Percentiles rank a stretch among this genome's conserved stretches.
phyloP scores from a whole-genome alignment of 192 early-diverging fungal genomes.

The Coemansia sp. region DNA sequence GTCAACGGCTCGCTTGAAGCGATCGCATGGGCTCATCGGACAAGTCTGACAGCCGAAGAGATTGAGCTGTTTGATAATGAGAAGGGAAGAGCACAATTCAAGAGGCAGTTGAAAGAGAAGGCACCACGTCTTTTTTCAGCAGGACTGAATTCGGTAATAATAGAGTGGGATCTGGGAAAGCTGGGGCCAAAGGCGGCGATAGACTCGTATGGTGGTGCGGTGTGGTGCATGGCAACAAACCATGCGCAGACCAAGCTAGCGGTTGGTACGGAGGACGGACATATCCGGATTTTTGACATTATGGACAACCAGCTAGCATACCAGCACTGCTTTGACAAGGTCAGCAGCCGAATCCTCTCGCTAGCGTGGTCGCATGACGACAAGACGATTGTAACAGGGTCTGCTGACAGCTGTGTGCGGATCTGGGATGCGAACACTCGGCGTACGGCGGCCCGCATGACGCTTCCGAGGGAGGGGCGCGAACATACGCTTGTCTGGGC shows the following conservation, averaged over 20 bases:
- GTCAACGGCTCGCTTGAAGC: conserved; percentile 73
- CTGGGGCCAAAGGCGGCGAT: conserved; percentile 66
- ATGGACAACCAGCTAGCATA: conserved; percentile 67
- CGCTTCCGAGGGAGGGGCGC: conserved; percentile 66
- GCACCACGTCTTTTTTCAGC: conserved; percentile 83
- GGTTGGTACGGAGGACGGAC: conserved; percentile 92
- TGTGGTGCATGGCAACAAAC: conserved; percentile 92
- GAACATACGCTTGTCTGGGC: conserved; percentile 92
- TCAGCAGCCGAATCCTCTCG: conserved; percentile 73
- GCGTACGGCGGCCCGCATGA: conserved; percentile 65
- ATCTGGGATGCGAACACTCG: conserved; percentile 65
- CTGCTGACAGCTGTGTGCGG: conserved; percentile 76
- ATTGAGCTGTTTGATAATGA: conserved; percentile 68
- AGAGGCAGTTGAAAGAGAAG: conserved; percentile 51
- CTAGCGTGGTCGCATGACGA: conserved; percentile 81
- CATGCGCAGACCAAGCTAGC: conserved; percentile 74
- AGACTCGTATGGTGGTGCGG: conserved; percentile 84
- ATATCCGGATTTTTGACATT: conserved; percentile 85
- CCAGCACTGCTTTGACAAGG: conserved; percentile 65
- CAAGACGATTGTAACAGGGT: conserved; percentile 74
- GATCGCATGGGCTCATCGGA: conserved; percentile 82
- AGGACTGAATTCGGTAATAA: conserved; percentile 79
- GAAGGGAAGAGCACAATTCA: conserved; percentile 57
- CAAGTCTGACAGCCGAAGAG: conserved; percentile 60
- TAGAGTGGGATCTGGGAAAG: conserved; percentile 81